These are phyloP conservation scores for Endocalyx cinctus DNA, from an alignment of 2,329 filamentous ascomycete genomes.

Conservation along the genomic window DNA sequence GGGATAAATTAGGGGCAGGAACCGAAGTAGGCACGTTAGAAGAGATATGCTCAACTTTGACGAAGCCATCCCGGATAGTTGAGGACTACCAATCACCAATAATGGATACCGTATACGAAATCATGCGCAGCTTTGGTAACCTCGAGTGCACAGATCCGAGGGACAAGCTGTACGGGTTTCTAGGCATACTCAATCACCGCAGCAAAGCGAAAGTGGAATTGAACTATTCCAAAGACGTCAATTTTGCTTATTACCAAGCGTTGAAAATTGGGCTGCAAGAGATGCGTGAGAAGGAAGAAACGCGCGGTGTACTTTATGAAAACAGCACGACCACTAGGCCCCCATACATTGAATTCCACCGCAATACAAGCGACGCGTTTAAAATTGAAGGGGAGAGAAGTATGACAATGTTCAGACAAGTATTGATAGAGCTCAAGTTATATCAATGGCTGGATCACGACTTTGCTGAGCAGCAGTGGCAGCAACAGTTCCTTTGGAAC, in stretches of 20 bases:
- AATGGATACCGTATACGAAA: constrained; percentile 8
- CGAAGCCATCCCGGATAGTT: constrained; percentile 1
- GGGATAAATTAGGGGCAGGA: constrained; percentile 5
- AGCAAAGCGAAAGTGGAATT: constrained; percentile 35
- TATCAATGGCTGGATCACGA: no score
- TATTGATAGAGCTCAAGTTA: no score
- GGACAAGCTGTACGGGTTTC: constrained; percentile 20
- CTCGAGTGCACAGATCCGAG: constrained; percentile 13
- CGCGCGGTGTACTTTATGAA: not conserved
- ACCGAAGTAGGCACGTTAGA: constrained; percentile 7
- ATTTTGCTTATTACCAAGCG: constrained; percentile 79
- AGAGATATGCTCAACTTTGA: constrained; percentile 6
- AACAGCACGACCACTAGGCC: not conserved
- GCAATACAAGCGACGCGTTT: constrained; percentile 10
- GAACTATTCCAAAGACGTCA: constrained; percentile 45
- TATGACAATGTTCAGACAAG: no score
- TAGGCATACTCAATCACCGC: constrained; percentile 12
- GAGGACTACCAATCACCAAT: constrained; percentile 10
- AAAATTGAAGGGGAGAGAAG: constrained; percentile 5
- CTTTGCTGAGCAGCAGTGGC: no score
- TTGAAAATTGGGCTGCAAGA: constrained; percentile 44
- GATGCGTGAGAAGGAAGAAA: constrained; percentile 4
- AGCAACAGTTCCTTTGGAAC: no score
- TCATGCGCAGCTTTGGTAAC: constrained; percentile 10
- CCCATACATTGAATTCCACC: constrained; percentile 7